Evolutionary conservation across 768 basidiomycete species (phyloP).

Genomic region (Ramaria sp.): DNA sequence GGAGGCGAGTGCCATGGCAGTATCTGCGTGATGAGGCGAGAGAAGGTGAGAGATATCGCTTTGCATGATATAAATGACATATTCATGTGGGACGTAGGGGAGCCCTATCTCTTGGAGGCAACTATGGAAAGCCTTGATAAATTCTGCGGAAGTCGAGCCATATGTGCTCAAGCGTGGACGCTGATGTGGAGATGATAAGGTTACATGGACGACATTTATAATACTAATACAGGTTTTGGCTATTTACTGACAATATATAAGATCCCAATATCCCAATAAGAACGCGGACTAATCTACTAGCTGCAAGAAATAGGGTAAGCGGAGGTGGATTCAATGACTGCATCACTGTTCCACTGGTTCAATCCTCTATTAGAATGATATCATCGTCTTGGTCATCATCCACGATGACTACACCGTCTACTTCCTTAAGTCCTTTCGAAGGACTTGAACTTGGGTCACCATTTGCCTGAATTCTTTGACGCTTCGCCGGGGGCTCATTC

Average conservation of each 20-base stretch:
- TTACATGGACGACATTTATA: neutral
- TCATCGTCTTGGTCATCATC: conserved; percentile 38
- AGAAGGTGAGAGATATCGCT: conserved; percentile 37
- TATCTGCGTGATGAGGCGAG: conserved; percentile 61
- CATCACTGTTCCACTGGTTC: neutral
- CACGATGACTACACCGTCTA: conserved; percentile 63
- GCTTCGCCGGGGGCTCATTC: conserved; percentile 50
- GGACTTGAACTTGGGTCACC: conserved; percentile 11
- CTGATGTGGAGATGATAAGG: neutral
- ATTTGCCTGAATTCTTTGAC: conserved; percentile 25
- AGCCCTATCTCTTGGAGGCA: conserved; percentile 71
- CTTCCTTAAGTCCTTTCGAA: conserved; percentile 46
- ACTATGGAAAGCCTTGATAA: conserved; percentile 57
- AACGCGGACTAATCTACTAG: neutral
- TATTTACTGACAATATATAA: neutral
- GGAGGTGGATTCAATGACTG: too few species aligned
- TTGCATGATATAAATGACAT: neutral
- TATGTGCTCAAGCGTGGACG: conserved; percentile 32
- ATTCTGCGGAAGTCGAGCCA: conserved; percentile 39
- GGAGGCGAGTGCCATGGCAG: conserved; percentile 34
- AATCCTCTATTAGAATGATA: conserved; percentile 5
- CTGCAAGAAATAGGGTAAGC: too few species aligned
- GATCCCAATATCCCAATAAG: neutral
- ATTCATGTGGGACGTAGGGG: conserved; percentile 31
- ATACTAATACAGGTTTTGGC: neutral